Evolutionary conservation across 768 basidiomycete genomes (phyloP), one percentile per base, ranked within the genome.

Genomic region (Suillus decipiens): DNA sequence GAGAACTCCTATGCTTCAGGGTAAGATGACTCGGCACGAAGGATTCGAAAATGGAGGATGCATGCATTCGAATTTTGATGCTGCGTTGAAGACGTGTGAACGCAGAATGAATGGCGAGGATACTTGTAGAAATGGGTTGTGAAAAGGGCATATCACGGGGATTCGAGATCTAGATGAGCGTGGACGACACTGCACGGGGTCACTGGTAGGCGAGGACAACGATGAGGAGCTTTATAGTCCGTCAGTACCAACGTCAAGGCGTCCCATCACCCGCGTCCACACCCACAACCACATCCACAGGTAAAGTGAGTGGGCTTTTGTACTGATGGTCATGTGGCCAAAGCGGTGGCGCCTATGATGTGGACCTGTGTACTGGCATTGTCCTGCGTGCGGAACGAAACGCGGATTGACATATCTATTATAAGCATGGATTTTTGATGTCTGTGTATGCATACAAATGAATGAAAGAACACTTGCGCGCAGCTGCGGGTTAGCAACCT

Each of bases 331-430:
- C 56, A 51, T 39, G 37, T 39, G 56, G 56, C 39, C 56, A 41
- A 57, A 57, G 56, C 56, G 9, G 56, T 41, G 56, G 56, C 39
- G 28, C 56, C 39, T 39, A 57, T 5, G 56, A 39, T 57, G 11
- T 57, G 56, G 56, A 41, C 56, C 37, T 57, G 56, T 41, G 56
- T 39, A 17, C 28, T 57, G 56, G 56, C 56, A 57, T 41, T 57
- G 56, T 31, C 36, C 56, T 57, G 39, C 39, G 17, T 57, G 39
- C 56, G 37, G 24, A 19, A 57, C 39, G 39, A 57, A 57, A 41
- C 17, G 56, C 39, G 56, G 24, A 57, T 19, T 41, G 17, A 28
- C 10, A 41, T 28, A 24, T 57, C 39, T 57, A 57, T 57, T 41
- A 57, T 41, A 57, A 28, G 37, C 37, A 57, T 28, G 37, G 15